These are phyloP conservation scores for Alternaria tenuissima DNA, from an alignment of 2,329 filamentous ascomycete genomes.

Conservation along the genomic window DNA sequence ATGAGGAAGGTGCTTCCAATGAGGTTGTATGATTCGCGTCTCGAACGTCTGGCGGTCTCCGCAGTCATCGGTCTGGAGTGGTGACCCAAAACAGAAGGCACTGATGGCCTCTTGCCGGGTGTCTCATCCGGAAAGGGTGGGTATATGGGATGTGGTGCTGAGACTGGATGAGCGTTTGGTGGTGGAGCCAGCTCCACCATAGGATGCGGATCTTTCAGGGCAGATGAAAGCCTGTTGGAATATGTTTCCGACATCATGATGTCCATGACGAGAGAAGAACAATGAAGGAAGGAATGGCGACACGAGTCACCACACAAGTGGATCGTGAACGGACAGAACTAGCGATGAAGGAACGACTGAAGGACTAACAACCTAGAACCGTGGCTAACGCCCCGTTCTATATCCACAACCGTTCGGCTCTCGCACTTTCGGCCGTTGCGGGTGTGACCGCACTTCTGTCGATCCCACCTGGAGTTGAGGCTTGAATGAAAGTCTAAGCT, in stretches of 20 bases:
- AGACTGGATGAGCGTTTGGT: conserved; percentile 19
- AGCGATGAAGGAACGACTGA: conserved; percentile 2
- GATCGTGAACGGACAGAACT: conserved; percentile 1
- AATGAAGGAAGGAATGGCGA: background rate
- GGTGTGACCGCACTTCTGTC: conserved; percentile 5
- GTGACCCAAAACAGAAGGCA: background rate
- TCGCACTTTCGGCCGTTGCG: conserved; percentile 2
- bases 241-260: conserved; percentile 10
- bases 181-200: conserved; percentile 26
- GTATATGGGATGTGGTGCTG: conserved; percentile 18
- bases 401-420: background rate
- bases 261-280: background rate
- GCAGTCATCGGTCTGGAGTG: background rate
- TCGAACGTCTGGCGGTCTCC: conserved; percentile 7
- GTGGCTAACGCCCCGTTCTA: conserved; percentile 3
- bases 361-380: background rate
- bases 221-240: conserved; percentile 4
- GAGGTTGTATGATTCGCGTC: conserved; percentile 38
- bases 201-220: conserved; percentile 20
- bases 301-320: conserved; percentile 7
- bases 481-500: conserved; percentile 6
- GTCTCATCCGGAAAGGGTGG: conserved; percentile 4
- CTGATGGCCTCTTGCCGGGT: background rate
- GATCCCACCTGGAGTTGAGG: background rate
- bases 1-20: conserved; percentile 38